Evolutionary conservation across 2,329 filamentous ascomycete genomes (phyloP), one percentile per base, ranked within the genome.

Genomic region (Tolypocladium inflatum): DNA sequence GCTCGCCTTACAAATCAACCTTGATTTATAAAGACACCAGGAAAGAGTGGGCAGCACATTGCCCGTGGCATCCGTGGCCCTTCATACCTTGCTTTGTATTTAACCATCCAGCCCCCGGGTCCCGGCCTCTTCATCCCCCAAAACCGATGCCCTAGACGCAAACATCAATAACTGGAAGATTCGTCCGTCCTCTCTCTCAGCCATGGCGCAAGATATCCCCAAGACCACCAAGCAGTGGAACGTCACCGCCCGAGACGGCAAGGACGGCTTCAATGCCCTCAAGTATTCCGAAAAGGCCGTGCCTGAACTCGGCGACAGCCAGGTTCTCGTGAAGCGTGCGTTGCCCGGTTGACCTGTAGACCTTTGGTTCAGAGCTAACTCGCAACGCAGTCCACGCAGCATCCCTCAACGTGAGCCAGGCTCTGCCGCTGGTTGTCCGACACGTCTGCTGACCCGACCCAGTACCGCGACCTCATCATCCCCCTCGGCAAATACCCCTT

Each of bases 291-390:
- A 84, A 63, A 73, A 80, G 54, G 77, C 78, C 1, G 66, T 90
- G 3, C 84, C 86, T 17, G 72, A 83, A 62, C 67, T 87, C 1
- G 87, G 87, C 53, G 87, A 90, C 57, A 81, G 82, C 61, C 84
- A 92, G 33, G 87, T 91, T 7, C 78, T 92, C 39, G 84, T 92
- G 64, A 88, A 87, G 71, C 57, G 71, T 73, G 58, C 41, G 70
- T 65, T 43, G 26, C 19, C 33, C 37, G 37, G 52, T 6, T 2
- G 11, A 21, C 19, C 7, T 15, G 19, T 37, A 2, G 0, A 11
- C 43, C 43, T 2, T 17, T 6, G 30, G 15, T 21, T 26, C 41
- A 19, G 19, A 13, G 35, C 61, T 62, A 60, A 67, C 55, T 33
- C 2, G 9, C 45, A 10, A 23, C 4, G n/a, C 23, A 74, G 77